These are phyloP conservation scores for Ochromonas danica DNA, from an alignment of 108 stramenopile genomes.

Conservation along the genomic window DNA sequence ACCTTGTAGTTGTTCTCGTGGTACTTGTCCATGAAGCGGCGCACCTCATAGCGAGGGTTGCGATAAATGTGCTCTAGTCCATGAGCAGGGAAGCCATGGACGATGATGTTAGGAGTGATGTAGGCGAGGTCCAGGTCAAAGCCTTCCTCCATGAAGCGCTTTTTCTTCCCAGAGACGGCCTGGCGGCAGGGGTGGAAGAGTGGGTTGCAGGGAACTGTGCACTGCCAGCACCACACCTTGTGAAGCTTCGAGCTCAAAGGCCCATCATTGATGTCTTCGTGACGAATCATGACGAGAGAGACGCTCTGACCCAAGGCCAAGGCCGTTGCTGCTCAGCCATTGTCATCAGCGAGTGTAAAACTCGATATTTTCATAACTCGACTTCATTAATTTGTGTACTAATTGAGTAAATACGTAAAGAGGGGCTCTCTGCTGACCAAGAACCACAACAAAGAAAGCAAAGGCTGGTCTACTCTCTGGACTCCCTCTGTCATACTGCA, in stretches of 20 bases:
- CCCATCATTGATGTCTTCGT: conserved; percentile 31
- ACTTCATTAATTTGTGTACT: too few species aligned
- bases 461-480: too few species aligned
- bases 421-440: too few species aligned
- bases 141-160: background rate
- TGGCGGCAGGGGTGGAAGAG: conserved; percentile 31
- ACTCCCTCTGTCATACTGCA: too few species aligned
- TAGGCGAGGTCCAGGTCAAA: conserved; percentile 31
- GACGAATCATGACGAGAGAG: conserved; percentile 34
- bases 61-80: conserved; percentile 52
- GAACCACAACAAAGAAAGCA: too few species aligned
- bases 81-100: conserved; percentile 32
- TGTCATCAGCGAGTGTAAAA: too few species aligned
- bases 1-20: conserved; percentile 50
- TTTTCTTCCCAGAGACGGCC: conserved; percentile 21
- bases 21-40: conserved; percentile 50
- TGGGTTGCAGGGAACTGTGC: conserved; percentile 14
- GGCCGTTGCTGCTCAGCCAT: too few species aligned
- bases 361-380: too few species aligned
- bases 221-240: conserved; percentile 27
- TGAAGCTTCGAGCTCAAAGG: conserved; percentile 25
- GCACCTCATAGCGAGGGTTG: conserved; percentile 58
- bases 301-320: too few species aligned
- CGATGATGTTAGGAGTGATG: background rate
- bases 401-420: too few species aligned